These are phyloP conservation scores for Magnaporthales sp. DNA, from an alignment of 2,329 filamentous ascomycete species.

Conservation along the genomic window DNA sequence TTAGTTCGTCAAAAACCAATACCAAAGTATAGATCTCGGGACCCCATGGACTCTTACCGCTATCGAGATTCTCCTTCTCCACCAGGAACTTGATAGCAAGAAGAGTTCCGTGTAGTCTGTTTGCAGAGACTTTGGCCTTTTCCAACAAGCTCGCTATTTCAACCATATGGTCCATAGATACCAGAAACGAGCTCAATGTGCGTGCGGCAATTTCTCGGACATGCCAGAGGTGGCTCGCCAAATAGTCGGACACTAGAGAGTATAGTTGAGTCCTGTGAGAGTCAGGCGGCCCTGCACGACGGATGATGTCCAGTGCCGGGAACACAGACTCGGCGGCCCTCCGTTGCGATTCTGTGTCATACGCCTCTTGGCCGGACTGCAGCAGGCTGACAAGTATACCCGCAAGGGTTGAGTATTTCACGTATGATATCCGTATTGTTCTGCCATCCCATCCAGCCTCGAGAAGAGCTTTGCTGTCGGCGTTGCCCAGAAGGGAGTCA, in stretches of 20 bases:
- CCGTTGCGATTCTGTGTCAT: constrained; percentile 24
- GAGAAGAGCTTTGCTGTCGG: constrained; percentile 56
- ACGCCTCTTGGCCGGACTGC: constrained; percentile 29
- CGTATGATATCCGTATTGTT: constrained; percentile 58
- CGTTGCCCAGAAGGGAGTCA: constrained; percentile 67
- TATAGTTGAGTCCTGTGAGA: constrained; percentile 45
- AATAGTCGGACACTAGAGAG: constrained; percentile 49
- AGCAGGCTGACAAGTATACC: constrained; percentile 56
- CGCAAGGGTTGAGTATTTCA: constrained; percentile 58
- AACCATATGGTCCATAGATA: constrained; percentile 39
- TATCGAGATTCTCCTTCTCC: constrained; percentile 23
- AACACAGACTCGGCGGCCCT: constrained; percentile 63
- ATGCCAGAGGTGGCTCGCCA: constrained; percentile 68
- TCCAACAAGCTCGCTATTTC: constrained; percentile 28
- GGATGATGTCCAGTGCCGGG: constrained; percentile 72
- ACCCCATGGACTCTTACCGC: constrained; percentile 20
- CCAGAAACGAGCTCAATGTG: constrained; percentile 56
- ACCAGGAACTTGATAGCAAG: constrained; percentile 47
- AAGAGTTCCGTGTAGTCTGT: constrained; percentile 50
- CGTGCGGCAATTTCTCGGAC: constrained; percentile 73
- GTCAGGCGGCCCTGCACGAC: constrained; percentile 59
- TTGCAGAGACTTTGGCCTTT: constrained; percentile 28
- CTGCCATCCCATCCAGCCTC: constrained; percentile 57
- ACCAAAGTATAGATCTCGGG: background rate
- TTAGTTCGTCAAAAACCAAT: background rate